Base-by-base conservation (phyloP, 495 filamentous ascomycete genomes). In the Friedmanniomyces simplex region DNA sequence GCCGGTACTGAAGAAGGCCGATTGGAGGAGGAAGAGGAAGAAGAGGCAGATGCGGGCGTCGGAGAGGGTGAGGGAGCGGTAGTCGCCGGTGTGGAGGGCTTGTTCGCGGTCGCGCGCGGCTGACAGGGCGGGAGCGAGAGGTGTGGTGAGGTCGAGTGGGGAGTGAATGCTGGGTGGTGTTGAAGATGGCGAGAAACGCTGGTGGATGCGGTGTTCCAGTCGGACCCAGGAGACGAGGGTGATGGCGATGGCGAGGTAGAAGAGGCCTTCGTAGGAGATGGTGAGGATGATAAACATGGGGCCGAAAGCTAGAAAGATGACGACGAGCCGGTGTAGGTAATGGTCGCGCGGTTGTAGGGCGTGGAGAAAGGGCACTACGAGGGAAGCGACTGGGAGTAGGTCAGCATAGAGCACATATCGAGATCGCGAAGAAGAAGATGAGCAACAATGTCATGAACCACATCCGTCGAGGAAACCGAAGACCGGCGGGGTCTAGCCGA, bases 221-320 rank as follows among this genome's bases (percentile, higher is more conserved):
- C 83, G 82, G 21, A 96, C 88, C 94, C 94, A 99, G 58, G 83
- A 85, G 56, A 95, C 76, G 11, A 99, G 76, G 21, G 85, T 84
- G 45, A 85, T 74, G 66, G 82, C 90, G 71, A 96, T 97, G 20
- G 83, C 83, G 60, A 96, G 79, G 74, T 96, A 97, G 72, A 99
- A 99, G 2, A 99, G 76, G 0, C 94, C 93, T 69, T 99, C 94
- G 76, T 95, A 99, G 18, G 90, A 95, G 69, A 96, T 97, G 24
- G 90, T 95, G 58, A 99, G 85, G 63, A 97, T 87, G 67, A 99
- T 86, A 68, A 99, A 99, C 12, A 84, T 84, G 0, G 94, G 94
- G 0, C 90, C 84, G 66, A 95, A 97, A 13, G 91, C 88, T 42
- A 99, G 77, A 76, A 97, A 99, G 39, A 97, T 79, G 61, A 95